A percentile compares a stretch with the other conserved stretches of the same genome.
These are phyloP conservation scores for Sabuloglossum arenarium DNA, from an alignment of 495 filamentous ascomycete genomes.

Conservation along the genomic window DNA sequence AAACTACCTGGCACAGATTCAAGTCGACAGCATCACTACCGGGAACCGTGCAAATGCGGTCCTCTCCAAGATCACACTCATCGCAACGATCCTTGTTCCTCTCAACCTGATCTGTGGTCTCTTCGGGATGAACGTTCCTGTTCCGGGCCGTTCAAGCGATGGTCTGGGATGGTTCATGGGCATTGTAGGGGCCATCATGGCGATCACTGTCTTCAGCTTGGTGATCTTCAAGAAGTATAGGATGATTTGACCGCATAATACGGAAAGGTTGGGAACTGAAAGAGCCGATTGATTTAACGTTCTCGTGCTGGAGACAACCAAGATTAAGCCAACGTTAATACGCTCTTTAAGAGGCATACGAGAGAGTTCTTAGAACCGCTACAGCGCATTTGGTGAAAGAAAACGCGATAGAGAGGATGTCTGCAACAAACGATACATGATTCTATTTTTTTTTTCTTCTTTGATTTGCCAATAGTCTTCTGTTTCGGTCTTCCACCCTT, in stretches of 20 bases:
- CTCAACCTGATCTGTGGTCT: slow-evolving; percentile 88
- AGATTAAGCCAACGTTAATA: no score
- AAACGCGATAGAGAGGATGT: background rate
- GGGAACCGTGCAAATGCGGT: slow-evolving; percentile 67
- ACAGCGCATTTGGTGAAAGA: background rate
- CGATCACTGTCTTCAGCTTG: slow-evolving; percentile 34
- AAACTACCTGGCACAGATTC: slow-evolving; percentile 90
- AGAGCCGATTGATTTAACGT: no score
- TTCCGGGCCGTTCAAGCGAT: slow-evolving; percentile 40
- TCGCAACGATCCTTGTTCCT: slow-evolving; percentile 89
- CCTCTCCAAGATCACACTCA: slow-evolving; percentile 83
- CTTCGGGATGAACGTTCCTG: slow-evolving; percentile 90
- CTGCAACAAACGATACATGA: background rate
- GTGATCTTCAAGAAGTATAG: slow-evolving; percentile 24
- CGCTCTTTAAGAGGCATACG: no score
- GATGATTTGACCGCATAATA: slow-evolving; percentile 19
- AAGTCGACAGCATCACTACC: slow-evolving; percentile 66
- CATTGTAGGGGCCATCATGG: slow-evolving; percentile 45
- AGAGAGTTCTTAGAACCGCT: no score
- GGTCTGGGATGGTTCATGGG: slow-evolving; percentile 59
- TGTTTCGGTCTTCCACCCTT: no score
- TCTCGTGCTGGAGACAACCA: no score
- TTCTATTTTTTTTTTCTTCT: background rate
- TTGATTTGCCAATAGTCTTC: no score
- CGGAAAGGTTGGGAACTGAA: background rate